phyloP scores from a whole-genome alignment of 352 stramenopile species.

The Phytophthora syringae region DNA sequence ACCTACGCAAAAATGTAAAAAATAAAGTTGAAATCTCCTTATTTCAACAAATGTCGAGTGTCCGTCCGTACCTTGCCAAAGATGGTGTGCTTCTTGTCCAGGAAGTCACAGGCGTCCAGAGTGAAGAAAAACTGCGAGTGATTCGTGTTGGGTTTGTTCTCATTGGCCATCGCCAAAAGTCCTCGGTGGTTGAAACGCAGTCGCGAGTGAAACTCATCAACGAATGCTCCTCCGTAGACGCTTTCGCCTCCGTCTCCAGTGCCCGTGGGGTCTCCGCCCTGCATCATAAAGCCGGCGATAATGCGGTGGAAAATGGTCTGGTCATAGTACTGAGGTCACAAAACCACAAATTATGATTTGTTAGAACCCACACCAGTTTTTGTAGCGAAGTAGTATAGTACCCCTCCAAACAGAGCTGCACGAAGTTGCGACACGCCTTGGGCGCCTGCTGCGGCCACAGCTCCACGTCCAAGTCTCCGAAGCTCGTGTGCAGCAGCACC shows the following conservation, averaged over 20 bases:
- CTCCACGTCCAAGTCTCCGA: slow-evolving; percentile 97
- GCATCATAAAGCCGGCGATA: slow-evolving; percentile 95
- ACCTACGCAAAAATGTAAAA: slow-evolving; percentile 60
- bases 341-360: neutral
- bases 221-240: slow-evolving; percentile 81
- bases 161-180: slow-evolving; percentile 95
- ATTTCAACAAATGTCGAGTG: neutral
- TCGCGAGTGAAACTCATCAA: slow-evolving; percentile 94
- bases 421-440: slow-evolving; percentile 93
- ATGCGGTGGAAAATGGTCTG: slow-evolving; percentile 96
- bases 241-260: slow-evolving; percentile 85
- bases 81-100: slow-evolving; percentile 97
- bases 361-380: neutral
- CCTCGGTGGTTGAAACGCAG: slow-evolving; percentile 97
- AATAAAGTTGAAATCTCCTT: neutral
- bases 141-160: slow-evolving; percentile 89
- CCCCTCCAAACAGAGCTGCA: slow-evolving; percentile 92
- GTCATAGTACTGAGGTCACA: slow-evolving; percentile 92
- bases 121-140: slow-evolving; percentile 98
- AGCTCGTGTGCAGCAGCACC: slow-evolving; percentile 96
- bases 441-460: slow-evolving; percentile 97
- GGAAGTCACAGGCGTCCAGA: slow-evolving; percentile 93
- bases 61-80: slow-evolving; percentile 68
- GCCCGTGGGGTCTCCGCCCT: slow-evolving; percentile 93
- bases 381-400: slow-evolving; percentile 26